Evolutionary conservation across 2,329 filamentous ascomycete genomes (phyloP).

Genomic region (Tolypocladium cylindrosporum): DNA sequence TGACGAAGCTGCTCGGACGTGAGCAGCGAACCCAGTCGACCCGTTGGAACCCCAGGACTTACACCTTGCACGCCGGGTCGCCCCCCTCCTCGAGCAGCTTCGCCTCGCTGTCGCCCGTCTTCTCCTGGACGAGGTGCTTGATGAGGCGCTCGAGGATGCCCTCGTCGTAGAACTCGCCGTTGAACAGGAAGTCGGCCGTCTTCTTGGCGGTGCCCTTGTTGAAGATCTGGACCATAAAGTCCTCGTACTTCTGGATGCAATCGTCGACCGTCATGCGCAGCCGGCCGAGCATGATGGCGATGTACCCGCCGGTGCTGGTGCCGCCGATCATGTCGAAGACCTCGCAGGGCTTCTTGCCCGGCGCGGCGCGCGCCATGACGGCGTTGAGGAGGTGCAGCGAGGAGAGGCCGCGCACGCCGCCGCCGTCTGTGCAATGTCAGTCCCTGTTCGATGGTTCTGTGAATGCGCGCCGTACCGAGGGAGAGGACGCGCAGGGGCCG

Average conservation of each 20-base stretch:
- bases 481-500: not conserved
- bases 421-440: conserved; percentile 7
- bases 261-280: conserved; percentile 3
- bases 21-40: not conserved
- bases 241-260: conserved; percentile 1
- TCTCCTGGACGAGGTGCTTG: conserved; percentile 1
- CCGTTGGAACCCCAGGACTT: not conserved
- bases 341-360: conserved; percentile 12
- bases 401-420: conserved; percentile 18
- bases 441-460: no score
- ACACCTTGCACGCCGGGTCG: not conserved
- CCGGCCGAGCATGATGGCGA: conserved; percentile 32
- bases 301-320: conserved; percentile 20
- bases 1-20: conserved; percentile 1
- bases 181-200: not conserved
- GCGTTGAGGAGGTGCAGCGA: conserved; percentile 15
- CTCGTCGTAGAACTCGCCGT: not conserved
- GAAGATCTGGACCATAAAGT: conserved; percentile 3
- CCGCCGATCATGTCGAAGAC: conserved; percentile 21
- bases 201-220: not conserved
- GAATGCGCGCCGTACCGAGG: not conserved
- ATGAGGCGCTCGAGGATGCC: not conserved
- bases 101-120: not conserved
- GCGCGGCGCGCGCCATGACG: conserved; percentile 11
- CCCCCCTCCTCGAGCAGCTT: not conserved